phyloP scores from a whole-genome alignment of 768 basidiomycete species.

The Tulasnella sp. region DNA sequence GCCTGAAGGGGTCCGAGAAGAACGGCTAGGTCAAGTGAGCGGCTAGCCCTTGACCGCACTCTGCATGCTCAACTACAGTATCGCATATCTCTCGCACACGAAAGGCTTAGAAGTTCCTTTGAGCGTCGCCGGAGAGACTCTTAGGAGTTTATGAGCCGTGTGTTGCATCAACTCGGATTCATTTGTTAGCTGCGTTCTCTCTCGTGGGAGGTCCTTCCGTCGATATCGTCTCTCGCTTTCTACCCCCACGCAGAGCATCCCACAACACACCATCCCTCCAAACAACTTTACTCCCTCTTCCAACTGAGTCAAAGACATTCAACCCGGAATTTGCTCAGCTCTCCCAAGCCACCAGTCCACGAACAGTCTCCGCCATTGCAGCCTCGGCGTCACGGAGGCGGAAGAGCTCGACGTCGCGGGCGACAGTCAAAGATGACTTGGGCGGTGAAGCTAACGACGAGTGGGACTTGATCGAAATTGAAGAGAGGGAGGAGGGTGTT shows the following conservation, averaged over 20 bases:
- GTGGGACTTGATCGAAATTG: background rate
- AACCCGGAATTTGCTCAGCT: slow-evolving; percentile 73
- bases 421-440: no score
- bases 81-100: slow-evolving; percentile 77
- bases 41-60: slow-evolving; percentile 58
- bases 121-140: slow-evolving; percentile 52
- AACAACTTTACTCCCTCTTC: slow-evolving; percentile 54
- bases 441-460: no score
- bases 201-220: no score
- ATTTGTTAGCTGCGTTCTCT: slow-evolving; percentile 53
- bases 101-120: slow-evolving; percentile 43
- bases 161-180: slow-evolving; percentile 62
- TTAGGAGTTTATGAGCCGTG: slow-evolving; percentile 74
- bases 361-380: slow-evolving; percentile 38
- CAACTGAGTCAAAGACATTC: slow-evolving; percentile 58
- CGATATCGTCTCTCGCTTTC: background rate
- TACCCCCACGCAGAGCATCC: slow-evolving; percentile 41
- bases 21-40: slow-evolving; percentile 68
- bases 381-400: background rate
- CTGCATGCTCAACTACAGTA: slow-evolving; percentile 79
- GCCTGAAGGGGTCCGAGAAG: slow-evolving; percentile 62
- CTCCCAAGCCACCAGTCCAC: slow-evolving; percentile 69
- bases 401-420: no score
- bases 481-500: slow-evolving; percentile 26
- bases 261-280: slow-evolving; percentile 49